A percentile compares a stretch with the other conserved stretches of the same genome.
Evolutionary conservation across 2,329 filamentous ascomycete species (phyloP).

Genomic region (Chaetomiaceae sp.): DNA sequence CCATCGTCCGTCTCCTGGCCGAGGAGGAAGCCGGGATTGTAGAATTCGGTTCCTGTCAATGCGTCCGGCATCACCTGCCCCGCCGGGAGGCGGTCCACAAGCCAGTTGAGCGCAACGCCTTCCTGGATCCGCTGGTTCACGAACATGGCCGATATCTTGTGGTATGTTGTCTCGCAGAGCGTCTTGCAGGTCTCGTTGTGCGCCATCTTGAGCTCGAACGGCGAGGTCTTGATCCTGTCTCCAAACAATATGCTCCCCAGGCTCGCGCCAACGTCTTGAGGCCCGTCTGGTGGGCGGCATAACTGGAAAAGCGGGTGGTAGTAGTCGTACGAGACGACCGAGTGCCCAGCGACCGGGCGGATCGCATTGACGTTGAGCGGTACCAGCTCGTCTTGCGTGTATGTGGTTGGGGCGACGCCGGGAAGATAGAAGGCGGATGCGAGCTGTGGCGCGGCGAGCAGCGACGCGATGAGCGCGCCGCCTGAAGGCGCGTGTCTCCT

Average conservation of each 20-base stretch:
- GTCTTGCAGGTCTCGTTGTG: conserved; percentile 82
- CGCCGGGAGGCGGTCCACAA: conserved; percentile 89
- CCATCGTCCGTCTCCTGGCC: conserved; percentile 53
- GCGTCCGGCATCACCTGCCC: conserved; percentile 77
- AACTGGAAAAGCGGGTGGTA: conserved; percentile 86
- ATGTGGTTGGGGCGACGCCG: conserved; percentile 90
- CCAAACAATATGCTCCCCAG: conserved; percentile 95
- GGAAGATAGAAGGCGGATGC: conserved; percentile 87
- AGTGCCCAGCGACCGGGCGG: conserved; percentile 79
- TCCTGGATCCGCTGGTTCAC: conserved; percentile 78
- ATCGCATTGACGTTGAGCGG: conserved; percentile 91
- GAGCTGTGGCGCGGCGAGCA: conserved; percentile 49
- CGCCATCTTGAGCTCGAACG: conserved; percentile 83
- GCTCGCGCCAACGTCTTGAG: conserved; percentile 78
- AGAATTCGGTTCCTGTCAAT: conserved; percentile 72
- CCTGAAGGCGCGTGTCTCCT: conserved; percentile 43
- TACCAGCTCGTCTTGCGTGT: conserved; percentile 72
- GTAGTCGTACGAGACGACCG: conserved; percentile 95
- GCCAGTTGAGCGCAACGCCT: conserved; percentile 90
- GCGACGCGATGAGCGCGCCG: conserved; percentile 45
- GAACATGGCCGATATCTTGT: conserved; percentile 64
- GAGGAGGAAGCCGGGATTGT: conserved; percentile 85
- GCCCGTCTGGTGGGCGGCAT: conserved; percentile 72
- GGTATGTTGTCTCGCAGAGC: conserved; percentile 64
- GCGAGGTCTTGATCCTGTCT: conserved; percentile 94